A percentile compares a stretch with the other conserved stretches of the same genome.
Conservation (phyloP, 2,329 filamentous ascomycete genomes). For the Fusarium abutilonis region DNA sequence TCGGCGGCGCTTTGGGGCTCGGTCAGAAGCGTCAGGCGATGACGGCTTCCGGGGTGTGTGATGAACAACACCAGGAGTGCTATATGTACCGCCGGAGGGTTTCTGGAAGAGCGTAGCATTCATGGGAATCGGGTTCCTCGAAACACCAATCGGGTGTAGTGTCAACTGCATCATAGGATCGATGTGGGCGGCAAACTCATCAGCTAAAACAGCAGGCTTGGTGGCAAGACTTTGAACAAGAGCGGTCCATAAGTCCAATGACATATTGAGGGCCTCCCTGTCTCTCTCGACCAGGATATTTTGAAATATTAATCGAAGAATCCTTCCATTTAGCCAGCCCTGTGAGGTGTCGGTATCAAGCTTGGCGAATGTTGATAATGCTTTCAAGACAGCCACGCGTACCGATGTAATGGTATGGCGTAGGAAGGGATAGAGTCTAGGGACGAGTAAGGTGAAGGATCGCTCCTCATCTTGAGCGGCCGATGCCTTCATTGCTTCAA, state of each 20-base stretch:
- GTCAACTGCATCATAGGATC: conserved; percentile 85
- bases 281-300: conserved; percentile 95
- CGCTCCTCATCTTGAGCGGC: conserved; percentile 84
- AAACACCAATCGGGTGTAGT: conserved; percentile 90
- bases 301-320: conserved; percentile 89
- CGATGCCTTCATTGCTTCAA: conserved; percentile 93
- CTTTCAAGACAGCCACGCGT: conserved; percentile 89
- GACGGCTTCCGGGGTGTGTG: conserved; percentile 59
- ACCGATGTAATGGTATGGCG: conserved; percentile 97
- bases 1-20: conserved; percentile 78
- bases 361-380: conserved; percentile 89
- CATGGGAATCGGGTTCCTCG: conserved; percentile 91
- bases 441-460: conserved; percentile 91
- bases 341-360: conserved; percentile 82
- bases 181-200: conserved; percentile 79
- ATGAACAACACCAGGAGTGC: conserved; percentile 59
- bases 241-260: conserved; percentile 86
- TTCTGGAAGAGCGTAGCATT: conserved; percentile 89
- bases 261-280: conserved; percentile 80
- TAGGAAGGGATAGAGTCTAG: conserved; percentile 93
- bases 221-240: conserved; percentile 75
- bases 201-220: conserved; percentile 70
- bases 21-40: conserved; percentile 65
- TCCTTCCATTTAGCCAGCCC: conserved; percentile 91
- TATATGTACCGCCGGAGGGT: conserved; percentile 87